phyloP scores from a whole-genome alignment of 805 yeast species.

The Diddensiella caesifluorescens region DNA sequence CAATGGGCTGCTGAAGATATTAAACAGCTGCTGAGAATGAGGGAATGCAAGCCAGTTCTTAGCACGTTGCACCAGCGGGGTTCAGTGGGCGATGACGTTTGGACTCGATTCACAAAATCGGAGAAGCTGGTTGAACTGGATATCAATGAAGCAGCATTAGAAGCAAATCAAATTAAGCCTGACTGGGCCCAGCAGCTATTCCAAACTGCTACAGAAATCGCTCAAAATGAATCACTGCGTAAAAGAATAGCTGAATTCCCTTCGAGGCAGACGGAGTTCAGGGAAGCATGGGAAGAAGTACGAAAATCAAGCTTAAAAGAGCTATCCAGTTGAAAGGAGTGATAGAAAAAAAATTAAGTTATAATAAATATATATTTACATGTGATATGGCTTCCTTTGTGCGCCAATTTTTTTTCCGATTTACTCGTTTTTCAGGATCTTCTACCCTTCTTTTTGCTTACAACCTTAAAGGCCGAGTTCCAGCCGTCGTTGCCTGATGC shows the following conservation, averaged over 20 bases:
- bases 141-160: conserved; percentile 65
- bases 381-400: not conserved
- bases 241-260: conserved; percentile 49
- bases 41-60: conserved; percentile 69
- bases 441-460: conserved; percentile 53
- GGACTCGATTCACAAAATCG: conserved; percentile 73
- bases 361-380: conserved; percentile 5
- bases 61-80: conserved; percentile 77
- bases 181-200: conserved; percentile 79
- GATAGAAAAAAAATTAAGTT: too few species aligned
- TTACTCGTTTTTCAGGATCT: conserved; percentile 1
- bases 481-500: conserved; percentile 32
- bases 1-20: conserved; percentile 83
- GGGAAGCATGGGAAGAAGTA: conserved; percentile 18
- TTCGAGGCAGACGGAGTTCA: conserved; percentile 20
- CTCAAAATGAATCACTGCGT: conserved; percentile 86
- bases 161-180: conserved; percentile 65
- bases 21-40: conserved; percentile 73
- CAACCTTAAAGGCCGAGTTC: conserved; percentile 53
- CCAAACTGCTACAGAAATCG: conserved; percentile 79
- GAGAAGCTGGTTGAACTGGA: conserved; percentile 77
- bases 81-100: conserved; percentile 83
- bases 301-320: conserved; percentile 15
- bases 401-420: not conserved
- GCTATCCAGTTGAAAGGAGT: conserved; percentile 3